Evolutionary conservation across 441 rosid species (phyloP).

Genomic region (Erysimum cheiri): DNA sequence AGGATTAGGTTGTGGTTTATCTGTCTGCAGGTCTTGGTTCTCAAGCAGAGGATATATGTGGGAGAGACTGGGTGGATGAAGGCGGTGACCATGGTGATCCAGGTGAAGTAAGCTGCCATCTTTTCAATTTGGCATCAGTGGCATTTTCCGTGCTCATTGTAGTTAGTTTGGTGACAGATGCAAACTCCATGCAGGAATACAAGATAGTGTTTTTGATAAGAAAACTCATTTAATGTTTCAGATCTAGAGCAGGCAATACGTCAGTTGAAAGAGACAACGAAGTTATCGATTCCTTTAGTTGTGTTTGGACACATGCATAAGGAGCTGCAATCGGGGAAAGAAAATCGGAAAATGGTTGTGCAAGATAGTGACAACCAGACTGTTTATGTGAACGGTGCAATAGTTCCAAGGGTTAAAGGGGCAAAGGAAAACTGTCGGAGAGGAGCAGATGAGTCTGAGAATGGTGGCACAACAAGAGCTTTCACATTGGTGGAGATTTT

Average conservation of each 20-base stretch:
- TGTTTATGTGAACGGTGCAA: conserved; percentile 82
- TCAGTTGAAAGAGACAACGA: conserved; percentile 58
- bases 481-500: conserved; percentile 69
- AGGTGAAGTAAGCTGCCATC: conserved; percentile 52
- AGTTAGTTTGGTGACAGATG: conserved; percentile 2
- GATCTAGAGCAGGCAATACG: conserved; percentile 77
- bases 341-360: conserved; percentile 71
- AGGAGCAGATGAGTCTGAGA: conserved; percentile 30
- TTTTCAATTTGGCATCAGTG: conserved; percentile 26
- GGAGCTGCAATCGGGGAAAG: conserved; percentile 67
- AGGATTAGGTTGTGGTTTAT: conserved; percentile 10
- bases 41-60: conserved; percentile 74
- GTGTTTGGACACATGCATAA: conserved; percentile 97
- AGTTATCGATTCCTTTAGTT: conserved; percentile 57
- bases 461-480: conserved; percentile 59
- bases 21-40: conserved; percentile 79
- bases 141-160: conserved; percentile 18
- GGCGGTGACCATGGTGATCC: conserved; percentile 96
- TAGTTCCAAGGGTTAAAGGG: conserved; percentile 73
- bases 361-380: conserved; percentile 53
- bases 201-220: background rate
- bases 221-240: conserved; percentile 41
- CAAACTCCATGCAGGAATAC: background rate
- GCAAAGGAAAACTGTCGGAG: conserved; percentile 5
- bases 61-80: conserved; percentile 72